Conservation (phyloP, 192 early-diverging fungal species). For the Backusella luteola region DNA sequence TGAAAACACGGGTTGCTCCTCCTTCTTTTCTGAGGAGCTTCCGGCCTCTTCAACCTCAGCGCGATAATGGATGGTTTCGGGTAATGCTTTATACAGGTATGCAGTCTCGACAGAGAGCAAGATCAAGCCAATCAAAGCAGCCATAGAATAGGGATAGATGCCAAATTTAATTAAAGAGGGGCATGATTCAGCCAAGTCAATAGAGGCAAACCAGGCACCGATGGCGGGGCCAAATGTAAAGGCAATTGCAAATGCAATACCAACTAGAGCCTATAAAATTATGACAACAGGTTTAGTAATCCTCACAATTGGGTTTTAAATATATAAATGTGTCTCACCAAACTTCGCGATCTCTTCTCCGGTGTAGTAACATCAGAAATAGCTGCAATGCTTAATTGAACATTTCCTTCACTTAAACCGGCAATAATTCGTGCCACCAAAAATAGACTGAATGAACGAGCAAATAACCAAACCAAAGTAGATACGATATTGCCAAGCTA, state of each 20-base stretch:
- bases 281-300: neutral
- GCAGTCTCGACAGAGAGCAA: conserved; percentile 79
- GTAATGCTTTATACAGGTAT: conserved; percentile 73
- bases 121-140: conserved; percentile 84
- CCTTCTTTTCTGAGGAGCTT: conserved; percentile 3
- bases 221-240: conserved; percentile 95
- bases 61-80: conserved; percentile 62
- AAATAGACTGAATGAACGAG: conserved; percentile 79
- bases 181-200: conserved; percentile 42
- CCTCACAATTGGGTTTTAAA: neutral
- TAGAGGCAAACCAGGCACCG: conserved; percentile 74
- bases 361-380: conserved; percentile 90
- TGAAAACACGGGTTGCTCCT: neutral
- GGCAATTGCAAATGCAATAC: conserved; percentile 94
- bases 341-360: conserved; percentile 69
- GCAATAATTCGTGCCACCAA: conserved; percentile 84
- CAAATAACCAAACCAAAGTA: conserved; percentile 89
- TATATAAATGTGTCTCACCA: conserved; percentile 49
- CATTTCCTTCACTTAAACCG: conserved; percentile 96
- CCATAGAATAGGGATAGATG: conserved; percentile 75
- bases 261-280: conserved; percentile 77
- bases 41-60: conserved; percentile 14
- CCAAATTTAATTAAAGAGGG: conserved; percentile 48
- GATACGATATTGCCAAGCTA: conserved; percentile 88
- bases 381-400: conserved; percentile 94